Conservation (phyloP, 1,284 basidiomycete genomes). For the Ustilago tritici region DNA sequence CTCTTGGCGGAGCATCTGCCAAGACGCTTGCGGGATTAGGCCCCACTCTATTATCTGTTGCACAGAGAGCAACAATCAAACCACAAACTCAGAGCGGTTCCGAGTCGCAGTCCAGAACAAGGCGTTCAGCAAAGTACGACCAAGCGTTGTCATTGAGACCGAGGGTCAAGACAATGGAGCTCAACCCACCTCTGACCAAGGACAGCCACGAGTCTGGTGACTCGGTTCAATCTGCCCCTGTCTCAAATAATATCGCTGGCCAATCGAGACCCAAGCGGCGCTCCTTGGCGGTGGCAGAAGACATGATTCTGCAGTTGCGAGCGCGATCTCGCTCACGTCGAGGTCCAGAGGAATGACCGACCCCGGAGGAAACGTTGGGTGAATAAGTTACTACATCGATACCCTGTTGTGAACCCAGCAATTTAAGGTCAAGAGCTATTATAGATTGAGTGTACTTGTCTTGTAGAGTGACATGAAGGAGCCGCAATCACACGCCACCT, state of each 20-base stretch:
- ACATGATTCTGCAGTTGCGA: slow-evolving; percentile 28
- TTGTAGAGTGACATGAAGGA: too few relatives aligned
- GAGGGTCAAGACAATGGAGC: neutral
- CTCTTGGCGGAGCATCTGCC: neutral
- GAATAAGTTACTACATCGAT: neutral
- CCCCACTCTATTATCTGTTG: slow-evolving; percentile 21
- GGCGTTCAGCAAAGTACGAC: slow-evolving; percentile 34
- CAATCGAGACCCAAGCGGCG: neutral
- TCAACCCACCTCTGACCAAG: slow-evolving; percentile 12
- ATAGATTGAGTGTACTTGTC: too few relatives aligned
- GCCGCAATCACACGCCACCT: too few relatives aligned
- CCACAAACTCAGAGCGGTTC: slow-evolving; percentile 11
- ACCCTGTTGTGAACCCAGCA: too few relatives aligned
- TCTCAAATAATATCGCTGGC: neutral
- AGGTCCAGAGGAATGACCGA: neutral
- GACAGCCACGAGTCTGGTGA: slow-evolving; percentile 15
- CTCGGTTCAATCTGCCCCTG: slow-evolving; percentile 23
- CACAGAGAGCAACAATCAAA: neutral
- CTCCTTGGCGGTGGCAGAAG: slow-evolving; percentile 29
- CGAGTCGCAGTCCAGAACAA: slow-evolving; percentile 15
- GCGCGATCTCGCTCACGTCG: slow-evolving; percentile 5
- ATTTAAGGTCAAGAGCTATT: too few relatives aligned
- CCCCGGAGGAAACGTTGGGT: neutral
- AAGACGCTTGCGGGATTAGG: neutral
- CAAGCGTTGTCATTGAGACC: neutral